phyloP scores from a whole-genome alignment of 768 basidiomycete genomes.

The Auriculariales sp. region DNA sequence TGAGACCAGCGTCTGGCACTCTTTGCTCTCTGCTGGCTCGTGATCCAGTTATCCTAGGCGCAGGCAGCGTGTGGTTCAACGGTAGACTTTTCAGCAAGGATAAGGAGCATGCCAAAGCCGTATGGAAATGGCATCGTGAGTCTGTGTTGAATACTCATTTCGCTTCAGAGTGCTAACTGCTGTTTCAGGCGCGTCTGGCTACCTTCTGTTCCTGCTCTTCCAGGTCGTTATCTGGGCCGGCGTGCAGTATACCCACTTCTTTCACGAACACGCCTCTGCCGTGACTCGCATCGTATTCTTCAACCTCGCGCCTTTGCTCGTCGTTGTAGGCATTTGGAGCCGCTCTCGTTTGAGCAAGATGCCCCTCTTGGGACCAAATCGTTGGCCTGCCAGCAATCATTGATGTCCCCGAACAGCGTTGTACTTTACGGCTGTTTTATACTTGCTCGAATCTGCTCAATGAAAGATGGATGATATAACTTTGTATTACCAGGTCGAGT shows the following conservation, averaged over 20 bases:
- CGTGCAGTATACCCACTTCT: conserved; percentile 57
- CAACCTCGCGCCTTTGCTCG: conserved; percentile 35
- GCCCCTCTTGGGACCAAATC: background rate
- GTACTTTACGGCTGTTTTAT: background rate
- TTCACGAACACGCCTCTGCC: conserved; percentile 19
- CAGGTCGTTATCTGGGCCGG: conserved; percentile 54
- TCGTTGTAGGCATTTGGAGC: conserved; percentile 17
- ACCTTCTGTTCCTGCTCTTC: conserved; percentile 45
- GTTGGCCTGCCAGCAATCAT: no score
- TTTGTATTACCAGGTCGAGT: no score
- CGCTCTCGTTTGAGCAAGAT: conserved; percentile 1
- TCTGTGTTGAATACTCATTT: background rate
- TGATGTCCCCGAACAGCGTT: background rate
- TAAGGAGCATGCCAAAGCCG: conserved; percentile 45
- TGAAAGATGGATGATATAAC: no score
- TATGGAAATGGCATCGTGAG: conserved; percentile 76
- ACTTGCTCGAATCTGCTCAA: background rate
- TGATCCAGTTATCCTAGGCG: background rate
- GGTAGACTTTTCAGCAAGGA: conserved; percentile 59
- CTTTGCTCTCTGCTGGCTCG: conserved; percentile 44
- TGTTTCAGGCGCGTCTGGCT: conserved; percentile 48
- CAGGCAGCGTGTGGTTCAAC: conserved; percentile 46
- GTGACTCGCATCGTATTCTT: conserved; percentile 34
- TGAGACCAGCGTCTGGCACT: conserved; percentile 45
- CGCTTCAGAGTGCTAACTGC: background rate